Evolutionary conservation across 108 stramenopile genomes (phyloP).

Genomic region (Fragilaria crotonensis): DNA sequence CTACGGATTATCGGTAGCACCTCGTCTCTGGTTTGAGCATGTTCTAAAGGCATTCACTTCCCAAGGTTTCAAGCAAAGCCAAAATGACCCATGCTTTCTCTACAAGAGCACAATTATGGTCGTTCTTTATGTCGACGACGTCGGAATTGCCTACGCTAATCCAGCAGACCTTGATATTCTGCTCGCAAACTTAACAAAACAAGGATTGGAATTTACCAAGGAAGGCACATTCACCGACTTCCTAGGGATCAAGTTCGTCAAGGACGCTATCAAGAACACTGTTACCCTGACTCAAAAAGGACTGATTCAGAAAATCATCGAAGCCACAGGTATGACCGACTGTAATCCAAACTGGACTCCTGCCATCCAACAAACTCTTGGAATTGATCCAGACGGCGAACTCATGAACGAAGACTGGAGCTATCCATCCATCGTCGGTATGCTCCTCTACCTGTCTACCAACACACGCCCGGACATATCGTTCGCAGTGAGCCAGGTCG

Average conservation of each 20-base stretch:
- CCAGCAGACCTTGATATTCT: no score
- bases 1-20: slow-evolving; percentile 2
- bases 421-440: slow-evolving; percentile 9
- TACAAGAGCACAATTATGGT: no score
- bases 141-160: no score
- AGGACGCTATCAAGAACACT: background rate
- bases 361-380: slow-evolving; percentile 4
- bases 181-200: background rate
- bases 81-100: slow-evolving; percentile 2
- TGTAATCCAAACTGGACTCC: slow-evolving; percentile 1
- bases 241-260: slow-evolving; percentile 16
- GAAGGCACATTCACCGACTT: slow-evolving; percentile 16
- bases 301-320: slow-evolving; percentile 13
- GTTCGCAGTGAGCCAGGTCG: slow-evolving; percentile 2
- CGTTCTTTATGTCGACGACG: no score
- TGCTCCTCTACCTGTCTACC: slow-evolving; percentile 10
- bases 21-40: background rate
- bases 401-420: slow-evolving; percentile 2
- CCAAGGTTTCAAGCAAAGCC: background rate
- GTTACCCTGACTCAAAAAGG: slow-evolving; percentile 10
- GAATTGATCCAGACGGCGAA: slow-evolving; percentile 6
- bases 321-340: slow-evolving; percentile 4
- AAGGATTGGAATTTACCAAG: slow-evolving; percentile 14
- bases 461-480: slow-evolving; percentile 10
- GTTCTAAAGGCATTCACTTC: background rate